Percentiles rank a stretch among this genome's conserved stretches.
These are phyloP conservation scores for Hawksworthiomyces lignivorus DNA, from an alignment of 2,329 filamentous ascomycete species.

Conservation along the genomic window DNA sequence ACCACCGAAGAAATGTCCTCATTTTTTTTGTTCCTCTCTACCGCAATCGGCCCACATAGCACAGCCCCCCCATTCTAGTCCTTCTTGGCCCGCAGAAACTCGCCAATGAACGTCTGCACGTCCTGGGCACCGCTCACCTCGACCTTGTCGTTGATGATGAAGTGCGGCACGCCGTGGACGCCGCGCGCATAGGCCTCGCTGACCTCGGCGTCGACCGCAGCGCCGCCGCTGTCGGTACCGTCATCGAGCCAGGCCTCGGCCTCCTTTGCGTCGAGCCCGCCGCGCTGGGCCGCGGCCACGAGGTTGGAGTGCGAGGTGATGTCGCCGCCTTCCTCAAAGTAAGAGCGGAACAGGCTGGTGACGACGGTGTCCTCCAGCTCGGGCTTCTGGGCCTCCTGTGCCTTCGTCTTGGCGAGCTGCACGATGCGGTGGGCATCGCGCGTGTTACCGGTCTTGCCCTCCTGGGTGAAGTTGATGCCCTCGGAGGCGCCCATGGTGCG, in stretches of 20 bases:
- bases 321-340: slow-evolving; percentile 58
- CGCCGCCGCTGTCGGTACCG: slow-evolving; percentile 45
- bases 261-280: slow-evolving; percentile 44
- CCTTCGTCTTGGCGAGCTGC: slow-evolving; percentile 53
- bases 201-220: slow-evolving; percentile 51
- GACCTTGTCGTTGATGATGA: slow-evolving; percentile 61
- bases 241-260: slow-evolving; percentile 46
- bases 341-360: slow-evolving; percentile 55
- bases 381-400: slow-evolving; percentile 22
- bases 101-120: slow-evolving; percentile 54
- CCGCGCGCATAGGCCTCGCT: slow-evolving; percentile 40
- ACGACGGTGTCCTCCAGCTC: slow-evolving; percentile 38
- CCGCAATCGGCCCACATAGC: too few relatives aligned
- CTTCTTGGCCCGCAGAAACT: slow-evolving; percentile 49
- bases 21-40: background rate
- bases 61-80: too few relatives aligned
- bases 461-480: slow-evolving; percentile 67
- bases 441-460: slow-evolving; percentile 66
- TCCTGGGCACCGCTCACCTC: slow-evolving; percentile 68
- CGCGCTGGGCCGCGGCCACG: slow-evolving; percentile 42
- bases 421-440: slow-evolving; percentile 72
- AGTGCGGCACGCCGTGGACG: slow-evolving; percentile 65
- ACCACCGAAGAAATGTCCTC: too few relatives aligned
- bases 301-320: slow-evolving; percentile 52
- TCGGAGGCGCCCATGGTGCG: slow-evolving; percentile 53